Evolutionary conservation across 371 early-diverging fungal genomes (phyloP), one percentile per base, ranked within the genome.

Genomic region (Circinella minor): DNA sequence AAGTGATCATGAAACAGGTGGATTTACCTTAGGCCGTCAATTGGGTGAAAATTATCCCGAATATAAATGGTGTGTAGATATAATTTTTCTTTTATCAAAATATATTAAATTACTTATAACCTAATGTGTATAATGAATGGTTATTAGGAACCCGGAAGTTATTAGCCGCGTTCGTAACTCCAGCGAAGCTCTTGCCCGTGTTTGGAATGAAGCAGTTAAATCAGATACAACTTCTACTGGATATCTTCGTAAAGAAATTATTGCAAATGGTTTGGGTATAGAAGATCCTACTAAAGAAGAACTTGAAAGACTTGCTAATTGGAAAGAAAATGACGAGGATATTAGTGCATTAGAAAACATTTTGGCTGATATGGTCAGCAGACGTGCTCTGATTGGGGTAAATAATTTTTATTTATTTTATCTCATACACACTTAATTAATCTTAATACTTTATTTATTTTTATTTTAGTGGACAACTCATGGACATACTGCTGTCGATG

Each of bases 1-100:
- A 36, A 86, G 84, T 20, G 87, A 85, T 75, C 86, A 86, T 66
- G 89, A 89, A 70, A 88, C 88, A 0, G 89, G 87, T 55, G 88
- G 89, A 7, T 74, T 88, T 18, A 79, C 87, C 8, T 68, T 86
- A 10, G 88, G 83, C 60, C 79, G 85, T 65, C 87, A 88, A 74
- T 70, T 82, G 48, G 78, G 74, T 14, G 65, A 78, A 11, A 75
- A 48, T 18, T 93, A 92, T 69, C 93, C 94, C 15, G 88, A 82
- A 36, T 94, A 94, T 72, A 69, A 77, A 66, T 93, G 93, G 93
- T 78, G 69, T 39, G 43, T 43, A 2, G 27, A 27, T 27, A 27
- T 27, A 38, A n/a, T 51, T 27, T 64, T 43, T 7, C 63, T 27
- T 4, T 1, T 27, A 27, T 27, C 27, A 27, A 27, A 27, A 27